Evolutionary conservation across 108 stramenopile genomes (phyloP), one percentile per base, ranked within the genome.

Genomic region (Cylindrotheca closterium): DNA sequence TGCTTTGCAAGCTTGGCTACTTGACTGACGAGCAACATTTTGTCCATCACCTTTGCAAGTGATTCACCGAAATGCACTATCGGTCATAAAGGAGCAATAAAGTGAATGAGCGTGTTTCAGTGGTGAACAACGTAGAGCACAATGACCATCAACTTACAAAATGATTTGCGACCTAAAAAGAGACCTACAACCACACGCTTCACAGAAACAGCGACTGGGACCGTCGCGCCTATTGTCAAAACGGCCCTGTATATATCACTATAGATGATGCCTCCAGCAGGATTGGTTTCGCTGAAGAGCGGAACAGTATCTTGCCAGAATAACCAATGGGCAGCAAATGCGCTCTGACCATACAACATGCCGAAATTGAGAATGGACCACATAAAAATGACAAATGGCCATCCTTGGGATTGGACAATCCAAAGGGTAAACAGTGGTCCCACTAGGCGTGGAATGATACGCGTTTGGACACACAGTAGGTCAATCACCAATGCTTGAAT

Each of bases 171-270:
- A 10, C 89, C 89, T 17, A 91, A 66, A 50, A 71, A 80, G 17
- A 83, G 67, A 2, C 86, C 79, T 21, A 87, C 52, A 60, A 71
- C 65, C 26, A 88, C 55, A 51, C 91, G 70, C 60, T 93, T 93
- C 3, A 84, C 21, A 2, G 86, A 56, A 12, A 87, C 84, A 29
- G 75, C 63, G 30, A 75, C n/a, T 1, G 63, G 37, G 2, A 83
- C 22, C 1, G 73, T 80, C 47, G 84, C 64, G 49, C 74, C 74
- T 0, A 78, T 18, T 18, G 80, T 47, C 24, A 83, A 32, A 31
- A 86, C 29, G 19, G 55, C 24, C 19, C 52, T 21, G 45, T 78
- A 47, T 45, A 28, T 47, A 15, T 19, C 17, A 4, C 45, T 50
- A 7, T 65, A 47, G 12, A 47, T 33, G 0, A 51, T 23, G n/a